Conservation (phyloP, 176 grass and related monocot genomes). For the Aegilops sharonensis region DNA sequence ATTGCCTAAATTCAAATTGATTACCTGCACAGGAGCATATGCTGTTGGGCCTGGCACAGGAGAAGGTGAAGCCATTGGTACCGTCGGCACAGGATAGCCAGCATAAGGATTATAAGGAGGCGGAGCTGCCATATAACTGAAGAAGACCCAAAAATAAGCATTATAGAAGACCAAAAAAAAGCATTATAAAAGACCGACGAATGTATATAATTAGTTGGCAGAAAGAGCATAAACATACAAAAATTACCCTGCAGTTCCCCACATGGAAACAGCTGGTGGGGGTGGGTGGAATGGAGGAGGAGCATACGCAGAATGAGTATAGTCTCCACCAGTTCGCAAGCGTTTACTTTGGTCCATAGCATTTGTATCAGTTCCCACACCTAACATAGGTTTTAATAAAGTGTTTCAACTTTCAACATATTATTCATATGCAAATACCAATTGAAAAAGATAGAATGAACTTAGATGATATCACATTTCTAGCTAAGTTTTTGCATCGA, state of each 20-base stretch:
- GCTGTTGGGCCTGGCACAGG: constrained; percentile 62
- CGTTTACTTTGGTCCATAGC: constrained; percentile 91
- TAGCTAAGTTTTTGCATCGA: neutral
- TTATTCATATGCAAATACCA: neutral
- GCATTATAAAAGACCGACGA: neutral
- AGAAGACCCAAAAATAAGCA: constrained; percentile 8
- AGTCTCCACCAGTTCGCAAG: constrained; percentile 81
- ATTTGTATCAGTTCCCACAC: constrained; percentile 75
- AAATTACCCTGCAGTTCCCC: constrained; percentile 75
- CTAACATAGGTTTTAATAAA: constrained; percentile 40
- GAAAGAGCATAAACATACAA: constrained; percentile 18
- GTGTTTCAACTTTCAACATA: neutral
- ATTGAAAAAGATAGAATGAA: neutral
- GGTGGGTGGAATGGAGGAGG: constrained; percentile 80
- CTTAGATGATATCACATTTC: neutral
- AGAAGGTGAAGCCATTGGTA: constrained; percentile 69
- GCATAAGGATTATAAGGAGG: constrained; percentile 90
- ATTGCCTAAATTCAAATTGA: constrained; percentile 20
- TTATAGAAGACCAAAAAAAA: neutral
- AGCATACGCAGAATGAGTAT: constrained; percentile 75
- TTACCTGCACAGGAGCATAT: constrained; percentile 97
- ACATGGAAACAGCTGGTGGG: constrained; percentile 77
- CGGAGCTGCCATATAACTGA: constrained; percentile 77
- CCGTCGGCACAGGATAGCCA: constrained; percentile 61
- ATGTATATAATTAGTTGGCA: constrained; percentile 7